Evolutionary conservation across 345 rosid genomes (phyloP).

Genomic region (Boechera stricta): DNA sequence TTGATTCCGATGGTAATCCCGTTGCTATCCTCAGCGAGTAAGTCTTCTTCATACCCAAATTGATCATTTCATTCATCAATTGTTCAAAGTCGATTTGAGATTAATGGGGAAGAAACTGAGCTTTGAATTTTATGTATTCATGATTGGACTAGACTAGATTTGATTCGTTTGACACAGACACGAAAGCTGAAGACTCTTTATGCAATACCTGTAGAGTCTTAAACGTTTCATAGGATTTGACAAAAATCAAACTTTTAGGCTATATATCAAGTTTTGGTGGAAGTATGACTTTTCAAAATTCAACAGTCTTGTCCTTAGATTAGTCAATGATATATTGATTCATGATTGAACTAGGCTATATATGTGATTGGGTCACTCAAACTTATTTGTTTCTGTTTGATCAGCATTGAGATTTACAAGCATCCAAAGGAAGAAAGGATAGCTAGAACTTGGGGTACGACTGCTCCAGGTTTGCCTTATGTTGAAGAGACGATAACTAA

Average conservation of each 20-base stretch:
- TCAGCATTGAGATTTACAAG: slow-evolving; percentile 94
- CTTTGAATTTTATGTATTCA: not conserved
- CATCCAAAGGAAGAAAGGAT: slow-evolving; percentile 97
- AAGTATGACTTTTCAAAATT: no score
- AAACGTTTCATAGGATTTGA: not conserved
- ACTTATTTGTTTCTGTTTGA: slow-evolving; percentile 19
- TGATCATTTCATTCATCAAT: no score
- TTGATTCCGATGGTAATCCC: slow-evolving; percentile 63
- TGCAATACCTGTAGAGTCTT: not conserved
- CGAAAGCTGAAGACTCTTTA: slow-evolving; percentile 4
- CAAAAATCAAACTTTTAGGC: no score
- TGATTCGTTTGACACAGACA: slow-evolving; percentile 2
- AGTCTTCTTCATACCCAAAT: slow-evolving; percentile 32
- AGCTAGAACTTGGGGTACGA: slow-evolving; percentile 98
- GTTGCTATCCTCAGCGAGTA: slow-evolving; percentile 87
- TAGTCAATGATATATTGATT: not conserved
- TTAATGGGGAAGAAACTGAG: not conserved
- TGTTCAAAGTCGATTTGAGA: not conserved
- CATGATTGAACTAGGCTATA: not conserved
- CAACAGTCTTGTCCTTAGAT: not conserved
- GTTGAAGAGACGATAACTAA: slow-evolving; percentile 74
- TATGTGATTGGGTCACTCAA: not conserved
- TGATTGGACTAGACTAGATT: slow-evolving; percentile 25
- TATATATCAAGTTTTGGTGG: no score
- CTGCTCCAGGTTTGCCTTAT: slow-evolving; percentile 91